Base-by-base conservation (phyloP, 106 monocot genomes). In the Allium cepa region DNA sequence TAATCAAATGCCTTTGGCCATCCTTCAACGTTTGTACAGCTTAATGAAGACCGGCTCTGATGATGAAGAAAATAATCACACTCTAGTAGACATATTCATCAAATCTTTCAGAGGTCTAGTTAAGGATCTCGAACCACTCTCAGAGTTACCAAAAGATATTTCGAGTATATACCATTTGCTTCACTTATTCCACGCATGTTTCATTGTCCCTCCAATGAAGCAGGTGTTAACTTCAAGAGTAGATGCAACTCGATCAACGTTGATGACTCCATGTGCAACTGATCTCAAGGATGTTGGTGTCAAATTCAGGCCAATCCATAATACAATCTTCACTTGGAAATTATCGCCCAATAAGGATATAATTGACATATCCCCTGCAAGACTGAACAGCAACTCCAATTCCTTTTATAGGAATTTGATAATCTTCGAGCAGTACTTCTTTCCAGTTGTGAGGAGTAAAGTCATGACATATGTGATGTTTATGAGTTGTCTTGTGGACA, bases 401-500 rank as follows among this genome's bases (percentile, higher is more conserved):
- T 67, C 67, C 10, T 67, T 67, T 27, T 67, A 53, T 9, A 17
- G 52, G 4, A 26, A 67, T 49, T 52, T 67, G 26, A 52, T 66
- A 9, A 53, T 26, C 27, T 67, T 67, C 27, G 52, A 67, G 26
- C 67, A 26, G 67, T 67, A 26, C 52, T 67, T 50, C 8, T 66
- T 67, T 27, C 52, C 8, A 11, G 7, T 26, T 8, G 22, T 67
- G 8, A 9, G 27, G 14, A 51, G 52, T 52, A 77, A 83, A 17
- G 79, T 78, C 68, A 89, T 89, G 59, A 82, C 78, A 18, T 79
- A 86, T 57, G 83, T 79, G 52, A 67, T 67, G 67, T 53, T 53
- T 14, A 67, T 67, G 67, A 53, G 67, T 67, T 16, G 60, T 46
- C 60, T 49, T 17, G 58, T 16, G 15, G 46, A 47, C 45, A 16